Conservation (phyloP, 1,139 yeast species). For the Scheffersomyces cryptocercus region DNA sequence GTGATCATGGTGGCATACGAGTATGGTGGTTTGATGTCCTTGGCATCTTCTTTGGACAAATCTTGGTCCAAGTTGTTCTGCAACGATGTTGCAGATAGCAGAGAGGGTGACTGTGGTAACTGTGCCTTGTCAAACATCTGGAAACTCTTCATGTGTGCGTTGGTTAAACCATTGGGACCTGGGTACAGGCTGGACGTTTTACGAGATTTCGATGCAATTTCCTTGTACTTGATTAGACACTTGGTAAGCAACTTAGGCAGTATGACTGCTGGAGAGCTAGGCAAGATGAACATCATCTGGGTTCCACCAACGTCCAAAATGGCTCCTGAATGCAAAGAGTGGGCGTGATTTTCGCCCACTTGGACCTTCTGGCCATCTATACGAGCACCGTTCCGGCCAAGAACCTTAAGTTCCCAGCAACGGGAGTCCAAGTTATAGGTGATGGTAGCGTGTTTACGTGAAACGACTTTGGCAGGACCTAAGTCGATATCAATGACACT, state of each 20-base stretch:
- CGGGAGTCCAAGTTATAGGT: conserved; percentile 73
- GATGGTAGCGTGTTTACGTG: conserved; percentile 85
- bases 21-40: conserved; percentile 94
- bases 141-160: conserved; percentile 39
- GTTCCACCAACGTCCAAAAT: conserved; percentile 94
- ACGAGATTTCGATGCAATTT: conserved; percentile 15
- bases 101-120: conserved; percentile 41
- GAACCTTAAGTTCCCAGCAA: conserved; percentile 80
- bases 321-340: conserved; percentile 77
- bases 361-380: conserved; percentile 69
- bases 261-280: conserved; percentile 80
- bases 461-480: conserved; percentile 95
- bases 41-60: conserved; percentile 84
- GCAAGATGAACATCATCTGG: conserved; percentile 97
- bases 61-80: conserved; percentile 62
- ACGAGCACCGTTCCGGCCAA: conserved; percentile 92
- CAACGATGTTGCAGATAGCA: conserved; percentile 42
- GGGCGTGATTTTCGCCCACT: conserved; percentile 44
- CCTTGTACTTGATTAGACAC: conserved; percentile 36
- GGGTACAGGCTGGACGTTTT: conserved; percentile 9
- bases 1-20: conserved; percentile 98
- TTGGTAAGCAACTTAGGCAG: conserved; percentile 51
- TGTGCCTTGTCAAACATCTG: conserved; percentile 54
- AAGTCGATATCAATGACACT: conserved; percentile 76
- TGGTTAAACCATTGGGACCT: neutral